These are phyloP conservation scores for Dactylis glomerata DNA, from an alignment of 176 grass and related monocot genomes.

Conservation along the genomic window DNA sequence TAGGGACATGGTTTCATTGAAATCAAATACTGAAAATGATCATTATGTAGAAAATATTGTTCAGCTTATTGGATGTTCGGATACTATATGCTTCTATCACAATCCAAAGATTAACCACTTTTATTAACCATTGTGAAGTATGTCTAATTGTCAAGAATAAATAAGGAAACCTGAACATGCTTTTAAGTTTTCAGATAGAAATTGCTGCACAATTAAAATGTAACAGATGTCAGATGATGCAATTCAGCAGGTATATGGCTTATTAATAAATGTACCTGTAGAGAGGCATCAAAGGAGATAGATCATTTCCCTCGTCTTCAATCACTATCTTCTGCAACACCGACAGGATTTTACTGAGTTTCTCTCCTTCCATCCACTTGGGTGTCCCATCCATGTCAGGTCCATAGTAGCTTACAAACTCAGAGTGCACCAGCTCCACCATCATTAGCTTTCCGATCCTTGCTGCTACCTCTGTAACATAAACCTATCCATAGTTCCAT, in stretches of 20 bases:
- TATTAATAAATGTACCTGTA: slow-evolving; percentile 59
- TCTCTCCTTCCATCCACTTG: slow-evolving; percentile 73
- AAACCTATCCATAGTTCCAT: slow-evolving; percentile 48
- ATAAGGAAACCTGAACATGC: neutral
- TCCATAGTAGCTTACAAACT: slow-evolving; percentile 76
- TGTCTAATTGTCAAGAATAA: neutral
- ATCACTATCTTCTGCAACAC: slow-evolving; percentile 36
- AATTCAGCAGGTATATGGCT: neutral
- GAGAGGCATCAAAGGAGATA: slow-evolving; percentile 57
- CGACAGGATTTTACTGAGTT: slow-evolving; percentile 35
- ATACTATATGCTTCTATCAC: neutral
- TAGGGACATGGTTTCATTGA: neutral
- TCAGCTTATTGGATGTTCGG: neutral
- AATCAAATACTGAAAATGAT: neutral
- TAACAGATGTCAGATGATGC: neutral
- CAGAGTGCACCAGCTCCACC: slow-evolving; percentile 68
- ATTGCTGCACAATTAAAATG: neutral
- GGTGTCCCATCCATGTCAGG: slow-evolving; percentile 36
- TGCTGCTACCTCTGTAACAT: slow-evolving; percentile 57
- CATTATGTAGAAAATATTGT: neutral
- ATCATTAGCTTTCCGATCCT: slow-evolving; percentile 80
- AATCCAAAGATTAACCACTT: neutral
- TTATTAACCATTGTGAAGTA: neutral
- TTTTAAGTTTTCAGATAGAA: neutral
- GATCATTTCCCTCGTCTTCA: slow-evolving; percentile 39